phyloP scores from a whole-genome alignment of 2,329 filamentous ascomycete genomes.

The Nigrospora sphaerica region DNA sequence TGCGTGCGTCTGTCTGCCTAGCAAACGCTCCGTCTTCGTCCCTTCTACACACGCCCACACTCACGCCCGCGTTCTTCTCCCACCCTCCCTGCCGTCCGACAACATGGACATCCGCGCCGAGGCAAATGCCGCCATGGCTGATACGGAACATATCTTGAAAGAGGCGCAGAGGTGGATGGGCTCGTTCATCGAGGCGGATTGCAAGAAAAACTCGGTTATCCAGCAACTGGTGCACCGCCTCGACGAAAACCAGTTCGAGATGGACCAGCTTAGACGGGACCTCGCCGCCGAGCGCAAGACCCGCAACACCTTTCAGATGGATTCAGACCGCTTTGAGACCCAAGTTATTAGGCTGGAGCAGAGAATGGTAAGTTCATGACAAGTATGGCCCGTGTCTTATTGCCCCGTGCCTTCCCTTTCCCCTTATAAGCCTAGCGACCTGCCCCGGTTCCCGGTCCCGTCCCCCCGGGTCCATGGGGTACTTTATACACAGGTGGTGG shows the following conservation, averaged over 20 bases:
- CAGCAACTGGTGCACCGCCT: constrained; percentile 4
- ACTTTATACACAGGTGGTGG: too few species aligned
- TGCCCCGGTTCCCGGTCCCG: neutral
- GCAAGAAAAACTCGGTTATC: constrained; percentile 5
- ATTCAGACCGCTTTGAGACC: constrained; percentile 2
- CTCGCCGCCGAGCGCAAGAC: constrained; percentile 6
- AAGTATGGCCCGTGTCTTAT: too few species aligned
- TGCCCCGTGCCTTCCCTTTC: neutral
- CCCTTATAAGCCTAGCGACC: neutral
- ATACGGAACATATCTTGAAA: constrained; percentile 3
- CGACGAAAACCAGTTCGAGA: constrained; percentile 1
- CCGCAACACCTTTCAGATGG: constrained; percentile 7
- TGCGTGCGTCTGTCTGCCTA: too few species aligned
- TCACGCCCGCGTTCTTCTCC: too few species aligned
- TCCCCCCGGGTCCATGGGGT: neutral
- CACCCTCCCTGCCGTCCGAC: neutral
- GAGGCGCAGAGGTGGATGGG: constrained; percentile 5
- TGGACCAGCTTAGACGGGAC: constrained; percentile 4
- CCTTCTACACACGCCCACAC: too few species aligned
- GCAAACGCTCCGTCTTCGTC: too few species aligned
- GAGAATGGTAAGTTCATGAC: constrained; percentile 2
- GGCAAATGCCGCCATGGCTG: neutral
- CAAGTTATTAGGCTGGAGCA: constrained; percentile 1
- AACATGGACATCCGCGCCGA: constrained; percentile 2
- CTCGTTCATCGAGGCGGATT: constrained; percentile 3